These are phyloP conservation scores for Urochloa ruziziensis DNA, from an alignment of 176 grass and related monocot species.

Conservation along the genomic window DNA sequence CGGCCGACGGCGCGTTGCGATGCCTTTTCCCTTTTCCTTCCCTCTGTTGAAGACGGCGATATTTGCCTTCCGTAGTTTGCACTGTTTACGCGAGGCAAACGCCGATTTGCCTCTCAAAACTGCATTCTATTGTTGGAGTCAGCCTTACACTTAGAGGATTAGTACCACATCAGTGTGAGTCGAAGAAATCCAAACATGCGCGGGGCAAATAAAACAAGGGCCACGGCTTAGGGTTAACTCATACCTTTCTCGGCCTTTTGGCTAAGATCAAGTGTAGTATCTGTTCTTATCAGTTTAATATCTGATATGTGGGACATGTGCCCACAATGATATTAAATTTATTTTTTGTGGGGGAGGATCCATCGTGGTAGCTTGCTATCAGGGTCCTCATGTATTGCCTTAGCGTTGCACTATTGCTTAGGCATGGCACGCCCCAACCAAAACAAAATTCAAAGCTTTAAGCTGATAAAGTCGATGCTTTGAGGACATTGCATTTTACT, in stretches of 20 bases:
- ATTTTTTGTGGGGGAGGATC: neutral
- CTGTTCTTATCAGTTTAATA: constrained; percentile 81
- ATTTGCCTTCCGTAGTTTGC: too few species aligned
- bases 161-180: neutral
- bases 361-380: neutral
- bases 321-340: neutral
- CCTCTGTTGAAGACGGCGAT: too few species aligned
- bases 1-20: too few species aligned
- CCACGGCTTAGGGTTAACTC: neutral
- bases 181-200: neutral
- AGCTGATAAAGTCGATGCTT: too few species aligned
- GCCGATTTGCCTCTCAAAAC: too few species aligned
- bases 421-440: neutral
- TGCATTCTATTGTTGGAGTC: too few species aligned
- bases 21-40: too few species aligned
- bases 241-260: constrained; percentile 74
- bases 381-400: neutral
- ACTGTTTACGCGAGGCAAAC: too few species aligned
- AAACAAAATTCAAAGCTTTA: neutral
- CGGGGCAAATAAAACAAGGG: neutral
- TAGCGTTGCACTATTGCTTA: neutral
- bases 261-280: constrained; percentile 82
- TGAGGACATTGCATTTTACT: too few species aligned
- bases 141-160: too few species aligned
- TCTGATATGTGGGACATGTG: constrained; percentile 42